A percentile compares a stretch with the other conserved stretches of the same genome.
These are phyloP conservation scores for Polygonum aviculare DNA, from an alignment of 148 eudicot genomes.

Conservation along the genomic window DNA sequence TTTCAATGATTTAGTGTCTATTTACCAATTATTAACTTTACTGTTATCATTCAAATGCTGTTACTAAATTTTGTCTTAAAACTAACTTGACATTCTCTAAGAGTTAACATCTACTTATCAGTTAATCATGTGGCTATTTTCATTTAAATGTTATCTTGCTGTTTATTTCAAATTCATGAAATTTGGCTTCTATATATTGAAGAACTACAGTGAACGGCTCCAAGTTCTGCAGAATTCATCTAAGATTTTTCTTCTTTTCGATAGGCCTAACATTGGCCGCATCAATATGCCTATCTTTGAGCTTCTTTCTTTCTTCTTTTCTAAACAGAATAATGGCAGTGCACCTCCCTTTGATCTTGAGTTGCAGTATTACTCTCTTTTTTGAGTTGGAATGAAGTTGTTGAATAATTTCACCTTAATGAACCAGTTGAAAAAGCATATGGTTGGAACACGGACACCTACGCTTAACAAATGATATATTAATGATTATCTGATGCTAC, in stretches of 20 bases:
- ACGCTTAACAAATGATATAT: background rate
- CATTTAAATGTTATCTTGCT: background rate
- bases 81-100: too few species aligned
- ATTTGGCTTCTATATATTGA: background rate
- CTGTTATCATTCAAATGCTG: background rate
- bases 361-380: background rate
- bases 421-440: background rate
- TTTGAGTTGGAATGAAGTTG: background rate
- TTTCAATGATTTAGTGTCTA: background rate
- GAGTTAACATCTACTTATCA: too few species aligned
- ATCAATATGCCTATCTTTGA: background rate
- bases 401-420: background rate
- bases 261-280: background rate
- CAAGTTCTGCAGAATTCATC: background rate
- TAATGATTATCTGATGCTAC: background rate
- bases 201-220: background rate
- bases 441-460: background rate
- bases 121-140: too few species aligned
- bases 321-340: too few species aligned
- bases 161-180: background rate
- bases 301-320: background rate
- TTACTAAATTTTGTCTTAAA: too few species aligned
- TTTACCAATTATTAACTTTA: background rate
- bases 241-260: background rate
- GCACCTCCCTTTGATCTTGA: background rate